Base-by-base conservation (phyloP, 2,329 filamentous ascomycete species). In the Fusarium nygamai region DNA sequence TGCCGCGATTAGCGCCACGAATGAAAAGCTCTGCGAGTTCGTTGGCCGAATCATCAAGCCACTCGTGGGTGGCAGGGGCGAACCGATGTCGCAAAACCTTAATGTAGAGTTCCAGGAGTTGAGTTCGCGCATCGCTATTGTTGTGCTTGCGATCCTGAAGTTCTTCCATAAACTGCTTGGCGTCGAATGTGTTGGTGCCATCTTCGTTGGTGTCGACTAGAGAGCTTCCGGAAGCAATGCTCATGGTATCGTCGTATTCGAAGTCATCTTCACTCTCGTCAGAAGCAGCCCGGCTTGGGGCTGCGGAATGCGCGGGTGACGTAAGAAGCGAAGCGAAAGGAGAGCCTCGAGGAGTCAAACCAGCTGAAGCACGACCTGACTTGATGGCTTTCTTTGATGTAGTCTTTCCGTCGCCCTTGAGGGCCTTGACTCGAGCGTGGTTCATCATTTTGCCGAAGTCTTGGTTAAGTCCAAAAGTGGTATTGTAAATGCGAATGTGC, bases 111-210 rank as follows among this genome's bases (percentile, higher is more conserved):
- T 80, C 78, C 14, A 84, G 64, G 17, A 81, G 76, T 29, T 82
- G 78, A 77, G 94, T 92, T 60, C 94, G 90, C 29, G 91, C 90
- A 71, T 93, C 89, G 31, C 88, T 89, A 74, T 91, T 94, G 82
- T 92, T 94, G 74, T 92, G 91, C 86, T 97, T 97, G 77, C 93
- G 91, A 71, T 89, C 87, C 62, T 92, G 86, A 34, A 97, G 89
- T 75, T 93, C 91, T 54, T 92, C 87, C 71, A 97, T 91, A 66
- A 92, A 89, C 71, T 91, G 88, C 34, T 87, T 85, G 39, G 80
- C 77, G 63, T 90, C 88, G 88, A 93, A 93, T 33, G 87, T 85
- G 14, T 88, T 87, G 38, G 92, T 85, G 41, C 91, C 91, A 74
- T 94, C 92, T 70, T 93, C 90, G n/a, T 90, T 92, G 67, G 88